A percentile compares a stretch with the other conserved stretches of the same genome.
Conservation (phyloP, 805 yeast genomes). For the Danielia reshetovae region DNA sequence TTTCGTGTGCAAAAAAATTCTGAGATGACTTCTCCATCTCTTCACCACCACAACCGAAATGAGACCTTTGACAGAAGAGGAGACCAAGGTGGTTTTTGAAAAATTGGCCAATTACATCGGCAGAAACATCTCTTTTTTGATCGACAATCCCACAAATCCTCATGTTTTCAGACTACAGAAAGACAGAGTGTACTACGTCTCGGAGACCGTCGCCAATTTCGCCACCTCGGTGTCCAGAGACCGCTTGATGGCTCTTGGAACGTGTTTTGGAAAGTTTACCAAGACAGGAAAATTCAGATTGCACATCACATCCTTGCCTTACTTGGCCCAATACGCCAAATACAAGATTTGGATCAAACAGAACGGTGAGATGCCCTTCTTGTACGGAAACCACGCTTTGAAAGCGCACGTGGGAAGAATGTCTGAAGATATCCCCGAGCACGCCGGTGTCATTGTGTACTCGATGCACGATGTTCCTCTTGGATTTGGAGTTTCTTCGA, state of each 20-base stretch:
- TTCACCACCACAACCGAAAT: constrained; percentile 30
- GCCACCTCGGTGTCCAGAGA: constrained; percentile 91
- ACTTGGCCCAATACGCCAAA: constrained; percentile 82
- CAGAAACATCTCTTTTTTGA: constrained; percentile 83
- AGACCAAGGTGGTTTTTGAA: constrained; percentile 92
- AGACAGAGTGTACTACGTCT: constrained; percentile 92
- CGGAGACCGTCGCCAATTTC: constrained; percentile 73
- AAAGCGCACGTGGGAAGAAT: constrained; percentile 96
- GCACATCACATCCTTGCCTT: constrained; percentile 86
- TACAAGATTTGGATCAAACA: constrained; percentile 94
- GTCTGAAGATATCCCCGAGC: constrained; percentile 97
- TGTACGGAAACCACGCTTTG: constrained; percentile 93
- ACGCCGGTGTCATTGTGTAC: constrained; percentile 88
- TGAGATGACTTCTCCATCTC: background rate
- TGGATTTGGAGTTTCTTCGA: constrained; percentile 94
- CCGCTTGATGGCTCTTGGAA: constrained; percentile 87
- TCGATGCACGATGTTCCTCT: constrained; percentile 91
- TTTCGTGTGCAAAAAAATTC: constrained; percentile 6
- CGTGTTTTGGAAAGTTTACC: constrained; percentile 94
- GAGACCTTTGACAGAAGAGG: constrained; percentile 97
- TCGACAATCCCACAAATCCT: constrained; percentile 81
- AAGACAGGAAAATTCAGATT: constrained; percentile 95
- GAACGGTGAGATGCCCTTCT: constrained; percentile 97
- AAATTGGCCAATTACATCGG: constrained; percentile 96
- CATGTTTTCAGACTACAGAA: constrained; percentile 95